A percentile compares a stretch with the other conserved stretches of the same genome.
Conservation (phyloP, 371 early-diverging fungal species). For the Lichtheimia ornata region DNA sequence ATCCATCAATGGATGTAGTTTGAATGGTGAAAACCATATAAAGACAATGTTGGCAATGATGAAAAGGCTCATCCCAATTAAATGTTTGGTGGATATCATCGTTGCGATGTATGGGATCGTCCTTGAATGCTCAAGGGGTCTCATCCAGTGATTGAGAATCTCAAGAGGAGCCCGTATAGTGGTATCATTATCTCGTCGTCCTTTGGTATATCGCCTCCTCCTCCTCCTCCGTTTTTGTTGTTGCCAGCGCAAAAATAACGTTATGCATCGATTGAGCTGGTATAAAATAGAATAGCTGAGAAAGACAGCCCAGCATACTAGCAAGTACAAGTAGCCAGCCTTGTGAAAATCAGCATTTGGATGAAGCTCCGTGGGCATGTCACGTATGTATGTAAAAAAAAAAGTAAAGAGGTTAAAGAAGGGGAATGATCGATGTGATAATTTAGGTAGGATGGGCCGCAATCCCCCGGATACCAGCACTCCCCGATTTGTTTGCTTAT, state of each 20-base stretch:
- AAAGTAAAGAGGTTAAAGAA: too few relatives aligned
- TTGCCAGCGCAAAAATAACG: slow-evolving; percentile 24
- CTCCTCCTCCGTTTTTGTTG: slow-evolving; percentile 4
- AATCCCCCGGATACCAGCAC: too few relatives aligned
- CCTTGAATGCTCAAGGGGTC: slow-evolving; percentile 24
- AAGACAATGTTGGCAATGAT: slow-evolving; percentile 32
- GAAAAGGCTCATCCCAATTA: slow-evolving; percentile 31
- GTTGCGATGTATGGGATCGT: slow-evolving; percentile 40
- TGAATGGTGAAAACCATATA: slow-evolving; percentile 33
- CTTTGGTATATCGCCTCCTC: neutral
- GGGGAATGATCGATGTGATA: too few relatives aligned
- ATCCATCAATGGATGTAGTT: slow-evolving; percentile 12
- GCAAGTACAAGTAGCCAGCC: slow-evolving; percentile 31
- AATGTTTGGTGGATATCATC: slow-evolving; percentile 41
- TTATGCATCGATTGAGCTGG: slow-evolving; percentile 28
- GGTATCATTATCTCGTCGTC: neutral
- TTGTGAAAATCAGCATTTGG: slow-evolving; percentile 15
- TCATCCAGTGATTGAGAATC: slow-evolving; percentile 3
- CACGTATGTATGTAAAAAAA: neutral
- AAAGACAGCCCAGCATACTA: slow-evolving; percentile 41
- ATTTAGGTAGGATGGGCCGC: too few relatives aligned
- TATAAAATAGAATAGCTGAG: slow-evolving; percentile 35
- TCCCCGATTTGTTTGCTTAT: too few relatives aligned
- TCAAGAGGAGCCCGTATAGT: neutral
- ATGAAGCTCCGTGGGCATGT: slow-evolving; percentile 9